These are phyloP conservation scores for Populus hybrid DNA, from an alignment of 441 rosid genomes.

Conservation along the genomic window DNA sequence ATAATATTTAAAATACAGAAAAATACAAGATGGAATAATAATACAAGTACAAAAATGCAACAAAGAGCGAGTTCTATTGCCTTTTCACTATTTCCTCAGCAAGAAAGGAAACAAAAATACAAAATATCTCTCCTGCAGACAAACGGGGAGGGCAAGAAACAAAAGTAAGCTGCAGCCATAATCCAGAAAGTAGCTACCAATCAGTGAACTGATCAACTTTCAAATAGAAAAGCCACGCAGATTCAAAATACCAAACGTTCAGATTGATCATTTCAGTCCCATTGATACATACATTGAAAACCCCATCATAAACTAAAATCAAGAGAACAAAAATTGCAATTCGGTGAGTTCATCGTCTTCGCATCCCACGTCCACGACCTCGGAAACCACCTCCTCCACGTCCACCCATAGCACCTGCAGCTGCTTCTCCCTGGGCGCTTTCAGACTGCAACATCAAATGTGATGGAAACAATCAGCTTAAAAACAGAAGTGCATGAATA, in stretches of 20 bases:
- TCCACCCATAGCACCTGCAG: slow-evolving; percentile 88
- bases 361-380: slow-evolving; percentile 98
- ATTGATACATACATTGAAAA: neutral
- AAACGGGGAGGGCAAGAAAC: neutral
- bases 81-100: neutral
- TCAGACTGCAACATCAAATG: slow-evolving; percentile 61
- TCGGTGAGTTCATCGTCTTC: slow-evolving; percentile 61
- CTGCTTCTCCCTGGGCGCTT: slow-evolving; percentile 99
- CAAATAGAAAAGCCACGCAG: neutral
- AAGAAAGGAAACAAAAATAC: neutral
- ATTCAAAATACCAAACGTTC: neutral
- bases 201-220: neutral
- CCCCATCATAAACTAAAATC: neutral
- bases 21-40: too few relatives aligned
- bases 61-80: neutral
- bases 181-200: neutral
- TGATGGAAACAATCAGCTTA: neutral
- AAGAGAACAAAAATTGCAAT: neutral
- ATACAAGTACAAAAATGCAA: neutral
- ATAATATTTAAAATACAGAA: too few relatives aligned
- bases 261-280: neutral
- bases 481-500: neutral
- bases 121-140: neutral
- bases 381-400: slow-evolving; percentile 68
- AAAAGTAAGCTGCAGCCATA: neutral